Percentiles rank a stretch among this genome's conserved stretches.
Evolutionary conservation across 768 basidiomycete species (phyloP).

Genomic region (Flagelloscypha sp.): DNA sequence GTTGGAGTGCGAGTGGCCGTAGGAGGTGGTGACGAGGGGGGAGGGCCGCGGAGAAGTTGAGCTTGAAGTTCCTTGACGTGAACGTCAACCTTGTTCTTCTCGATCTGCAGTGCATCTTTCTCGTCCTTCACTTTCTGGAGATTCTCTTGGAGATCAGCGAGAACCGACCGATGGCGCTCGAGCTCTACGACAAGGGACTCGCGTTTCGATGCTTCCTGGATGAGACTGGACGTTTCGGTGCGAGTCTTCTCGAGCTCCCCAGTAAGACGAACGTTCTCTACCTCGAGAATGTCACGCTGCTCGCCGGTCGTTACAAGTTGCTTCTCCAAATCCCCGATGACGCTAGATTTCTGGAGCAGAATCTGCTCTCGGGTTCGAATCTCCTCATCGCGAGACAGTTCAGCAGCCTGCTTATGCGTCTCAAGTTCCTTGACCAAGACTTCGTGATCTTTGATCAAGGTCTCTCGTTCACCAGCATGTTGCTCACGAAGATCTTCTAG

Average conservation of each 20-base stretch:
- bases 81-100: constrained; percentile 60
- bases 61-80: constrained; percentile 74
- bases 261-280: constrained; percentile 38
- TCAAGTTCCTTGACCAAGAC: constrained; percentile 51
- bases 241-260: constrained; percentile 53
- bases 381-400: constrained; percentile 33
- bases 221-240: constrained; percentile 51
- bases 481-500: constrained; percentile 43
- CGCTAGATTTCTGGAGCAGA: constrained; percentile 40
- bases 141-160: constrained; percentile 72
- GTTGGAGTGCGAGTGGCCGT: no score
- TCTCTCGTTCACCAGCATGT: constrained; percentile 42
- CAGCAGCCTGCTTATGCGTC: constrained; percentile 43
- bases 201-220: constrained; percentile 66
- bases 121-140: constrained; percentile 76
- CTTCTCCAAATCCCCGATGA: constrained; percentile 40
- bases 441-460: constrained; percentile 40
- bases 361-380: constrained; percentile 36
- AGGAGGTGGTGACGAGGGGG: constrained; percentile 51
- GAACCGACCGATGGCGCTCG: constrained; percentile 65
- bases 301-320: constrained; percentile 34
- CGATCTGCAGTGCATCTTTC: constrained; percentile 66
- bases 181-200: constrained; percentile 69
- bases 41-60: constrained; percentile 55
- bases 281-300: constrained; percentile 34